Conservation (phyloP, 179 eudicot species). For the Vitellaria paradoxa region DNA sequence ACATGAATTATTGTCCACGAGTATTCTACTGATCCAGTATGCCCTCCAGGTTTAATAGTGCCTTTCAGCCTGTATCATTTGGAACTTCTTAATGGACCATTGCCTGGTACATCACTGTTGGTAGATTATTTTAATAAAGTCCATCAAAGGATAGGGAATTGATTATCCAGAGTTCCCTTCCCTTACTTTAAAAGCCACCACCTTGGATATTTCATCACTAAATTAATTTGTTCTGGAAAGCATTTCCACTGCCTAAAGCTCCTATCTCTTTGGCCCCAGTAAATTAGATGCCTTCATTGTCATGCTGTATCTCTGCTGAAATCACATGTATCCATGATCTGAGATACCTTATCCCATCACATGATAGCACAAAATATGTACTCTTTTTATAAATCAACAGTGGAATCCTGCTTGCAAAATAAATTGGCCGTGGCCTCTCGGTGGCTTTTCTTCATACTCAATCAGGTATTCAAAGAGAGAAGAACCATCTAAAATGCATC, state of each 20-base stretch:
- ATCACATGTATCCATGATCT: not conserved
- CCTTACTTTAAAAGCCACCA: not conserved
- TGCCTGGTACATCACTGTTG: not conserved
- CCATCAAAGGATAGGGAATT: not conserved
- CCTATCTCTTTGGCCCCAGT: not conserved
- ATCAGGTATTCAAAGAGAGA: not conserved
- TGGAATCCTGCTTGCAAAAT: not conserved
- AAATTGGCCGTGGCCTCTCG: not conserved
- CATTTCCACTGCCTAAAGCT: not conserved
- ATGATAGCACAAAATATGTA: not conserved
- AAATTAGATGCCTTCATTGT: not conserved
- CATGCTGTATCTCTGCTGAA: not conserved
- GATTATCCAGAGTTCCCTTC: not conserved
- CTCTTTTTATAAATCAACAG: not conserved
- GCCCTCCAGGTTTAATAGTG: not conserved
- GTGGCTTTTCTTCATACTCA: not conserved
- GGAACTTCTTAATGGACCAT: not conserved
- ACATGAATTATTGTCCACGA: not conserved
- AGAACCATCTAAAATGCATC: not conserved
- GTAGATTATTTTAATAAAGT: not conserved
- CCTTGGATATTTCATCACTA: not conserved
- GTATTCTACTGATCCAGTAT: not conserved
- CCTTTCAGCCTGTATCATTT: not conserved
- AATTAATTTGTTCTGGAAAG: not conserved
- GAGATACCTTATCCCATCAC: not conserved